Evolutionary conservation across 306 rosid genomes (phyloP).

Genomic region (Rosa rugosa): DNA sequence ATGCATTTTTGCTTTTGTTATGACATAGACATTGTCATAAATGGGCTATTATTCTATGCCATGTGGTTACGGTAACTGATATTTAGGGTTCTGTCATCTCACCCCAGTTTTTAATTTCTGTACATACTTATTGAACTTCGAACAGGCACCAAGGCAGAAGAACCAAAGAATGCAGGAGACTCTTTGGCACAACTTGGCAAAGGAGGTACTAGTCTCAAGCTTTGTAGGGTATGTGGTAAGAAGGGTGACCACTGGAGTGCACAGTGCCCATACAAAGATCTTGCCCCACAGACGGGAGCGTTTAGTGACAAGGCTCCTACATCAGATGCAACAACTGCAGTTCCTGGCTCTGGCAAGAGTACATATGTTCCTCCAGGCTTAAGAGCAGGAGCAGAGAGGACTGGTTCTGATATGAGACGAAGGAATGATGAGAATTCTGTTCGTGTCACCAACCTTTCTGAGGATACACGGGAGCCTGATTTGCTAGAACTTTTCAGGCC

Average conservation of each 20-base stretch:
- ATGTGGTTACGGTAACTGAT: neutral
- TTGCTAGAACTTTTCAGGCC: constrained; percentile 92
- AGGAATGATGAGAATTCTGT: constrained; percentile 96
- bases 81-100: neutral
- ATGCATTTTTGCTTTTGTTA: neutral
- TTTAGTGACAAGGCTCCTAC: constrained; percentile 59
- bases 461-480: constrained; percentile 93
- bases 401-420: constrained; percentile 80
- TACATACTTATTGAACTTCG: neutral
- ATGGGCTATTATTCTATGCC: neutral
- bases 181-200: constrained; percentile 50
- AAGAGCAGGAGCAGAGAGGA: constrained; percentile 75
- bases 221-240: constrained; percentile 91
- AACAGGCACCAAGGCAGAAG: constrained; percentile 78
- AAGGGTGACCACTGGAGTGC: constrained; percentile 99
- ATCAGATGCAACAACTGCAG: constrained; percentile 42
- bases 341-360: constrained; percentile 52
- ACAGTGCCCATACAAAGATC: constrained; percentile 93
- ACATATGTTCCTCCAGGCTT: constrained; percentile 80
- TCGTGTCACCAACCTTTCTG: constrained; percentile 91
- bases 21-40: neutral
- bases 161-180: constrained; percentile 63
- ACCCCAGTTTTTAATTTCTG: neutral
- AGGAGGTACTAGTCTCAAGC: constrained; percentile 85
- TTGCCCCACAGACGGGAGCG: constrained; percentile 54